Percentiles rank a stretch among this genome's conserved stretches.
phyloP scores from a whole-genome alignment of 305 asterid genomes.

The Striga hermonthica region DNA sequence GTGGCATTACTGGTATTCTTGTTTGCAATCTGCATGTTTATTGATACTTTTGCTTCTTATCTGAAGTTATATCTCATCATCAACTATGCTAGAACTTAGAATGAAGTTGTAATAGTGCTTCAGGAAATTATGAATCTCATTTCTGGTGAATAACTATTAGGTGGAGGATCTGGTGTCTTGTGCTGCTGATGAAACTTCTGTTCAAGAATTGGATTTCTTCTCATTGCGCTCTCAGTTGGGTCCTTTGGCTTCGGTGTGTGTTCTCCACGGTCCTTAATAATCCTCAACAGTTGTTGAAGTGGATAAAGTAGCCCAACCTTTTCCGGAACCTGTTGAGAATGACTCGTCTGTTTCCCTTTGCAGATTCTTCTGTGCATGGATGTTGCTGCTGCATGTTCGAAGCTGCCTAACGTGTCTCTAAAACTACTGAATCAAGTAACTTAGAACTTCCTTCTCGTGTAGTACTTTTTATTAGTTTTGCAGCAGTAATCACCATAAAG shows the following conservation, averaged over 20 bases:
- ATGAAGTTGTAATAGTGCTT: slow-evolving; percentile 17
- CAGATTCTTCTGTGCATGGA: slow-evolving; percentile 94
- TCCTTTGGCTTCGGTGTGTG: slow-evolving; percentile 86
- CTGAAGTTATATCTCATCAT: slow-evolving; percentile 15
- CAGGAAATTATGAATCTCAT: slow-evolving; percentile 25
- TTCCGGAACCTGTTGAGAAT: slow-evolving; percentile 28
- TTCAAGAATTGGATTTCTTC: slow-evolving; percentile 74
- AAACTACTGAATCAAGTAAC: slow-evolving; percentile 88
- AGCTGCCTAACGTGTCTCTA: slow-evolving; percentile 62
- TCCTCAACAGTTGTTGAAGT: slow-evolving; percentile 29
- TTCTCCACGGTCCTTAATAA: slow-evolving; percentile 33
- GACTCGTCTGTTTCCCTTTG: slow-evolving; percentile 32
- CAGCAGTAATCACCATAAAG: background rate
- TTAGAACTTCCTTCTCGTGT: slow-evolving; percentile 27
- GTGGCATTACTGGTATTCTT: too few relatives aligned
- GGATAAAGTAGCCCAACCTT: slow-evolving; percentile 32
- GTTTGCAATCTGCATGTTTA: slow-evolving; percentile 17
- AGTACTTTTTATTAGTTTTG: slow-evolving; percentile 25
- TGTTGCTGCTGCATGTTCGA: slow-evolving; percentile 88
- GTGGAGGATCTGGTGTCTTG: slow-evolving; percentile 86
- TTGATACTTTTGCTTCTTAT: slow-evolving; percentile 1
- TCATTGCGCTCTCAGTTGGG: slow-evolving; percentile 87
- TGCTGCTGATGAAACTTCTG: slow-evolving; percentile 80
- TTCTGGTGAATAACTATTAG: slow-evolving; percentile 39
- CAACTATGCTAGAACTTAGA: slow-evolving; percentile 1